Percentiles rank a stretch among this genome's conserved stretches.
These are phyloP conservation scores for Annulohypoxylon moriforme DNA, from an alignment of 495 filamentous ascomycete species.

Conservation along the genomic window DNA sequence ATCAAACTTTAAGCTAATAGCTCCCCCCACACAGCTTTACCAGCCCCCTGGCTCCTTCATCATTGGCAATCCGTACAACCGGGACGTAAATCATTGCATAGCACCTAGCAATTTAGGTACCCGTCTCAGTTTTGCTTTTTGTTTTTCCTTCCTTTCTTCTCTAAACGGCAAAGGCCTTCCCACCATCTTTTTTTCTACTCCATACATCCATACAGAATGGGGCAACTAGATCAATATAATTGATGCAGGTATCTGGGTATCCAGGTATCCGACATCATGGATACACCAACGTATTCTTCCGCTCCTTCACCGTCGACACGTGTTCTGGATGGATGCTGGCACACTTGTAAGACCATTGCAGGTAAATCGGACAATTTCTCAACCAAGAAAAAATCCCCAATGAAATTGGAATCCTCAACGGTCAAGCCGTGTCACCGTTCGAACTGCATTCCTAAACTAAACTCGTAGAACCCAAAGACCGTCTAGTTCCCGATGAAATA, in stretches of 20 bases:
- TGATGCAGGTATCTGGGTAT: conserved; percentile 26
- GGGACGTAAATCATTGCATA: conserved; percentile 39
- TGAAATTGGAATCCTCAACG: conserved; percentile 26
- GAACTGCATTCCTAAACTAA: conserved; percentile 29
- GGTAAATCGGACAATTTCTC: conserved; percentile 1
- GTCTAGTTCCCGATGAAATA: conserved; percentile 35
- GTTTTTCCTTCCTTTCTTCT: conserved; percentile 8
- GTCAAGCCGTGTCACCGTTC: conserved; percentile 28
- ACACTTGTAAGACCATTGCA: conserved; percentile 22
- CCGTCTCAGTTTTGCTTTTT: not conserved
- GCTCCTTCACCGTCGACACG: conserved; percentile 35
- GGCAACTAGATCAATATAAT: conserved; percentile 25
- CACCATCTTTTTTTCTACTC: not conserved
- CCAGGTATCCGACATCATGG: conserved; percentile 25
- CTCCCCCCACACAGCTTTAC: conserved; percentile 34
- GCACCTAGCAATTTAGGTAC: not conserved
- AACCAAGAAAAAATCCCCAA: not conserved
- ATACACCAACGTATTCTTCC: conserved; percentile 23
- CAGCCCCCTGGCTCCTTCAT: conserved; percentile 37
- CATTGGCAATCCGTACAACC: conserved; percentile 36
- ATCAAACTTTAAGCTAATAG: conserved; percentile 17
- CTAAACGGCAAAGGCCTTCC: not conserved
- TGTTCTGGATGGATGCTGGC: conserved; percentile 22
- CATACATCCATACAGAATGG: not conserved
- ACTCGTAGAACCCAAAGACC: conserved; percentile 8